Evolutionary conservation across 2,329 filamentous ascomycete genomes (phyloP), one percentile per base, ranked within the genome.

Genomic region (Salinomyces thailandicus): DNA sequence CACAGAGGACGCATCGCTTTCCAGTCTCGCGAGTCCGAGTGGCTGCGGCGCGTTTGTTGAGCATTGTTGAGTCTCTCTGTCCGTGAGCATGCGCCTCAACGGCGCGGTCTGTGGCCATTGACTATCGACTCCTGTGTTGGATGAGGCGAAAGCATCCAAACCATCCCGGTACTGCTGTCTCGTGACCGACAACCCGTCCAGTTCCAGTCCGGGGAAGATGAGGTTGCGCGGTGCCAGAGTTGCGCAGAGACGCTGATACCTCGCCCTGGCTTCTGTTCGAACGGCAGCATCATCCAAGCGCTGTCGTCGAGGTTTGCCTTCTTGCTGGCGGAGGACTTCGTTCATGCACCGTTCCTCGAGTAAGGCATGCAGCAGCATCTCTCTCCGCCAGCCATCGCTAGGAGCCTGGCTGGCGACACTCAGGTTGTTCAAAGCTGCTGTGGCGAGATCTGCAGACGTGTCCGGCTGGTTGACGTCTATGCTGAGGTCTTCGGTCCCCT

Each of bases 281-380:
- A 66, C 59, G 15, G 59, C 59, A 13, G 59, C 55, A 37, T 66
- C 52, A 12, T 47, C 42, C 13, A 49, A 49, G 31, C 27, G 16
- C 31, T 18, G 9, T 28, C 34, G 22, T 36, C 41, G 44, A 26
- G 22, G 22, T n/a, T 26, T 26, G 22, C 22, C n/a, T 26, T 26
- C 22, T 26, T 26, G 22, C 33, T 61, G 53, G 13, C 57, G 48
- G 22, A 62, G 52, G 8, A 62, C 61, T 33, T 65, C 54, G 18
- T 51, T 52, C 7, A 62, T 43, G 22, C 62, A 62, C 35, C 61
- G 58, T 30, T 66, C 60, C 47, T 69, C 66, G 2, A 69, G 51
- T 15, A 69, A 43, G 2, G 66, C 59, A 45, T 68, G 64, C 4
- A 69, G 44, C 8, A 68, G 43, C 11, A 64, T 45, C 36, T 66